Percentiles rank a stretch among this genome's conserved stretches.
Evolutionary conservation across 306 rosid genomes (phyloP).

Genomic region (Dryas octopetala): DNA sequence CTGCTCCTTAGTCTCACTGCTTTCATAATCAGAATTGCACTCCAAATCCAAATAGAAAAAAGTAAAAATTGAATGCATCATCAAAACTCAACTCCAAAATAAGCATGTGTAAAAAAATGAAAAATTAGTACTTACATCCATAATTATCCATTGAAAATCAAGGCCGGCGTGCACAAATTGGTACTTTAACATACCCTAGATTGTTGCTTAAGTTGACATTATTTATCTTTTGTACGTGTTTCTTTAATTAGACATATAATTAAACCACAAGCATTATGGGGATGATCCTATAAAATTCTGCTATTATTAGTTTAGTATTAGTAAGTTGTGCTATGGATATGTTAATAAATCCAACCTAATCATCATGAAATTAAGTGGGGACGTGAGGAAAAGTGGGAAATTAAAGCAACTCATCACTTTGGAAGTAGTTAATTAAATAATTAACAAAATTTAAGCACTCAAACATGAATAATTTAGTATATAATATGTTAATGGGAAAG

Average conservation of each 20-base stretch:
- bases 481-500: conserved; percentile 20
- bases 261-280: conserved; percentile 41
- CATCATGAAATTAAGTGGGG: conserved; percentile 61
- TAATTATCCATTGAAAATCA: conserved; percentile 49
- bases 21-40: not conserved
- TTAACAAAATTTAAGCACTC: conserved; percentile 32
- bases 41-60: not conserved
- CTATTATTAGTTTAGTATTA: conserved; percentile 21
- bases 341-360: conserved; percentile 38
- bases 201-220: conserved; percentile 44
- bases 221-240: conserved; percentile 29
- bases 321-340: conserved; percentile 30
- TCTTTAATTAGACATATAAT: conserved; percentile 36
- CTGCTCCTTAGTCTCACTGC: not conserved
- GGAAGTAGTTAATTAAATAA: conserved; percentile 40
- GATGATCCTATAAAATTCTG: conserved; percentile 36
- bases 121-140: conserved; percentile 36
- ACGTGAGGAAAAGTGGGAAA: conserved; percentile 20
- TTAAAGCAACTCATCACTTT: conserved; percentile 36
- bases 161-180: conserved; percentile 54
- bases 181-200: conserved; percentile 31
- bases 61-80: not conserved
- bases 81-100: not conserved
- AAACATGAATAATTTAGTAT: conserved; percentile 25
- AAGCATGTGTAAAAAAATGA: conserved; percentile 11